Percentiles rank a stretch among this genome's conserved stretches.
Conservation (phyloP, 805 yeast species). For the Blastobotrys terrestris region DNA sequence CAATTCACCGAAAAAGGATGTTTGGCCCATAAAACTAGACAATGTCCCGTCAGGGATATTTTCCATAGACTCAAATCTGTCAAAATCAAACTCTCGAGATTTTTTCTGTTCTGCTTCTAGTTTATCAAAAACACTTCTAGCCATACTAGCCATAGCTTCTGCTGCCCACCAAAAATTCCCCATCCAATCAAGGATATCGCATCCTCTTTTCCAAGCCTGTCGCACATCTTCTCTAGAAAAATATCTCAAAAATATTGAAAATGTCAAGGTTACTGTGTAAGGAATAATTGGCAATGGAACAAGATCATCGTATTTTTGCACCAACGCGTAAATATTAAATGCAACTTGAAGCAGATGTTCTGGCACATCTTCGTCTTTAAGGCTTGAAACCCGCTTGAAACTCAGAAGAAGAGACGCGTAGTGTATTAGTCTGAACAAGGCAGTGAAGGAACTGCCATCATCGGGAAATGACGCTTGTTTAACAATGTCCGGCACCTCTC, state of each 20-base stretch:
- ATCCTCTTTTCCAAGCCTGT: slow-evolving; percentile 23
- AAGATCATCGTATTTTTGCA: slow-evolving; percentile 13
- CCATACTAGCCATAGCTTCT: slow-evolving; percentile 29
- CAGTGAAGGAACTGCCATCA: slow-evolving; percentile 13
- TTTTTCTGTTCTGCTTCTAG: slow-evolving; percentile 9
- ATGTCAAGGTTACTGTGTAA: slow-evolving; percentile 27
- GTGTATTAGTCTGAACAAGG: slow-evolving; percentile 20
- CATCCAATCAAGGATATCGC: slow-evolving; percentile 20
- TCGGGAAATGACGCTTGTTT: background rate
- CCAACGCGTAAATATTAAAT: slow-evolving; percentile 8
- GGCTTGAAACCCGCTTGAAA: slow-evolving; percentile 21
- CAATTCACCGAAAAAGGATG: slow-evolving; percentile 21
- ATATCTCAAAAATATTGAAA: slow-evolving; percentile 27
- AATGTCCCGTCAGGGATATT: slow-evolving; percentile 5
- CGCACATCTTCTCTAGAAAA: slow-evolving; percentile 20
- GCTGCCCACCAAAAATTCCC: slow-evolving; percentile 28
- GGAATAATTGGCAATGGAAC: slow-evolving; percentile 29
- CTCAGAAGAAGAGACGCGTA: slow-evolving; percentile 23
- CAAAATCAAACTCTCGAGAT: background rate
- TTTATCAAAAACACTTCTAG: slow-evolving; percentile 21
- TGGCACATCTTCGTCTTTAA: background rate
- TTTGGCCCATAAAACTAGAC: slow-evolving; percentile 20
- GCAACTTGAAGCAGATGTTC: background rate
- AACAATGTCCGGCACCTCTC: slow-evolving; percentile 1
- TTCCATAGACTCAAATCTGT: background rate